Conservation (phyloP, 768 basidiomycete genomes). For the Coprinopsis strossmayeri region DNA sequence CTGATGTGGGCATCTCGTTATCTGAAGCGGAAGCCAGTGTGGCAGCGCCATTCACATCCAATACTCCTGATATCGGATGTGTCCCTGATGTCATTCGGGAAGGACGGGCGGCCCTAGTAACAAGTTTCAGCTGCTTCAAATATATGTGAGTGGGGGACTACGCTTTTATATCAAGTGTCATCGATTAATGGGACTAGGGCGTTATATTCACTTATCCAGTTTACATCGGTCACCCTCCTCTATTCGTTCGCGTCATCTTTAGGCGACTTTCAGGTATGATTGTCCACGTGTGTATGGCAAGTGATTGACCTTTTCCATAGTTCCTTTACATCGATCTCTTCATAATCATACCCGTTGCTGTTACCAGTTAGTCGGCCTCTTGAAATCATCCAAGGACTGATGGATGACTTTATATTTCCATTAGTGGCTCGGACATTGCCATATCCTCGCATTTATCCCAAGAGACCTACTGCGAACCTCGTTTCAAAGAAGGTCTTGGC, state of each 20-base stretch:
- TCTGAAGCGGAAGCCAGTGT: constrained; percentile 99
- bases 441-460: constrained; percentile 78
- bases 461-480: constrained; percentile 90
- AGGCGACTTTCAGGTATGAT: constrained; percentile 87
- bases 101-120: constrained; percentile 91
- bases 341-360: constrained; percentile 95
- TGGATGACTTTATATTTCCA: constrained; percentile 1
- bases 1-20: constrained; percentile 93
- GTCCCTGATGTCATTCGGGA: constrained; percentile 96
- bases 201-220: constrained; percentile 96
- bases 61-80: constrained; percentile 90
- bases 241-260: constrained; percentile 96
- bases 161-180: constrained; percentile 12
- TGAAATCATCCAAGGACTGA: background rate
- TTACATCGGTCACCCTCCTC: constrained; percentile 92
- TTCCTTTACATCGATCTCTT: constrained; percentile 98
- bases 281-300: background rate
- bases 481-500: constrained; percentile 93
- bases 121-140: constrained; percentile 99
- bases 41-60: constrained; percentile 94
- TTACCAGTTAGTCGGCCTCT: constrained; percentile 69
- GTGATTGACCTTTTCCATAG: constrained; percentile 28
- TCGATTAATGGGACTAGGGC: constrained; percentile 58
- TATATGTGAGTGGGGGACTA: constrained; percentile 70
- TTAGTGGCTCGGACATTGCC: constrained; percentile 94